A percentile compares a stretch with the other conserved stretches of the same genome.
These are phyloP conservation scores for Byssochlamys sp. DNA, from an alignment of 2,329 filamentous ascomycete species.

Conservation along the genomic window DNA sequence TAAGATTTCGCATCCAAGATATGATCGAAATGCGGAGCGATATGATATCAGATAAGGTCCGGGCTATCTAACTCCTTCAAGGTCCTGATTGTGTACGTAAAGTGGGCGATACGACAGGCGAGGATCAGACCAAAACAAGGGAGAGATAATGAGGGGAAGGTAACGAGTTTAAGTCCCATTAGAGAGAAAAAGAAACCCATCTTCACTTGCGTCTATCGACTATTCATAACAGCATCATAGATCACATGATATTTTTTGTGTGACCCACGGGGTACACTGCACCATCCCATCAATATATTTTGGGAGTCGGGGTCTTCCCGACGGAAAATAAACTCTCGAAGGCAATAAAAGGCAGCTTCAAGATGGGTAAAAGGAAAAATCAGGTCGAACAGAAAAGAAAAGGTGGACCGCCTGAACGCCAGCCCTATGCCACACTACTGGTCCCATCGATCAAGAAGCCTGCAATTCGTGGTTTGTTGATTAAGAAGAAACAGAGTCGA, in stretches of 20 bases:
- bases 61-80: not conserved
- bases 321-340: not conserved
- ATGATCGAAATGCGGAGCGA: not conserved
- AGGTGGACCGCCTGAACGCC: constrained; percentile 33
- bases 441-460: constrained; percentile 24
- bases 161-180: not conserved
- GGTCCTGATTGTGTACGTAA: not conserved
- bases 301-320: not conserved
- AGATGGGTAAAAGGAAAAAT: constrained; percentile 15
- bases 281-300: constrained; percentile 1
- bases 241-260: constrained; percentile 10
- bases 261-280: not conserved
- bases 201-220: constrained; percentile 32
- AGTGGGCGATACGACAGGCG: not conserved
- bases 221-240: constrained; percentile 31
- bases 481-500: constrained; percentile 23
- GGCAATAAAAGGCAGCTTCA: constrained; percentile 6
- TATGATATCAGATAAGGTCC: not conserved
- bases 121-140: not conserved
- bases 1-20: not conserved
- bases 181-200: constrained; percentile 8
- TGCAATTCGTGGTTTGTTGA: constrained; percentile 19
- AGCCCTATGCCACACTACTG: constrained; percentile 34
- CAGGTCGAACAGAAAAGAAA: constrained; percentile 18
- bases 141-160: not conserved